Evolutionary conservation across 306 rosid genomes (phyloP).

Genomic region (Cyamopsis tetragonoloba): DNA sequence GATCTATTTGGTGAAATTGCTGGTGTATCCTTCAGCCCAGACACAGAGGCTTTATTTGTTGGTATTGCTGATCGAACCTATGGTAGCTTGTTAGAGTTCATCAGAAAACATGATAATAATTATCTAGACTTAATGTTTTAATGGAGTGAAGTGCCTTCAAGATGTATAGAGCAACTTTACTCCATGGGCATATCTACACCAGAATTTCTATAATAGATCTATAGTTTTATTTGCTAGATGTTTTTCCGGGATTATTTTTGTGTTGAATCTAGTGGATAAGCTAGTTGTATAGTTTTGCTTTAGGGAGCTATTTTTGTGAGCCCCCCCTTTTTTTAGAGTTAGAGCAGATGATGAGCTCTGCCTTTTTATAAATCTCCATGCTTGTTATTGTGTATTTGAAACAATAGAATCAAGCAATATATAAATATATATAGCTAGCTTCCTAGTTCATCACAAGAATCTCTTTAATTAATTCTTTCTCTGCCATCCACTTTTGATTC

Average conservation of each 20-base stretch:
- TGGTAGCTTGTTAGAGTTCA: constrained; percentile 82
- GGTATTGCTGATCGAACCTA: constrained; percentile 84
- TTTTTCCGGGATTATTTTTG: not conserved
- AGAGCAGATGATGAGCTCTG: not conserved
- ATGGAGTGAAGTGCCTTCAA: constrained; percentile 13
- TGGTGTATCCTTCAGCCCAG: constrained; percentile 86
- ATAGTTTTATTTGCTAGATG: constrained; percentile 6
- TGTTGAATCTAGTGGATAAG: constrained; percentile 6
- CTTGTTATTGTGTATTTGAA: constrained; percentile 10
- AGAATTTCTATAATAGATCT: constrained; percentile 8
- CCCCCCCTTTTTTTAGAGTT: not conserved
- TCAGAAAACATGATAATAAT: constrained; percentile 36
- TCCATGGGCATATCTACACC: constrained; percentile 11
- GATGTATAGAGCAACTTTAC: constrained; percentile 14
- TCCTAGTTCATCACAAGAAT: too few species aligned
- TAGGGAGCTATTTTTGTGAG: not conserved
- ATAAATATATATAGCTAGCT: too few species aligned
- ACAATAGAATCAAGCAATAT: constrained; percentile 2
- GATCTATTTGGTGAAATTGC: constrained; percentile 94
- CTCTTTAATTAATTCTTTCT: too few species aligned
- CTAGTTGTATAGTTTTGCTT: constrained; percentile 20
- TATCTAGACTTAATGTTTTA: constrained; percentile 52
- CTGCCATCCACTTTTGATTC: too few species aligned
- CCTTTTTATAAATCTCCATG: not conserved
- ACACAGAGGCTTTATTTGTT: constrained; percentile 70